phyloP scores from a whole-genome alignment of 176 grass and related monocot species.

The Typha latifolia region DNA sequence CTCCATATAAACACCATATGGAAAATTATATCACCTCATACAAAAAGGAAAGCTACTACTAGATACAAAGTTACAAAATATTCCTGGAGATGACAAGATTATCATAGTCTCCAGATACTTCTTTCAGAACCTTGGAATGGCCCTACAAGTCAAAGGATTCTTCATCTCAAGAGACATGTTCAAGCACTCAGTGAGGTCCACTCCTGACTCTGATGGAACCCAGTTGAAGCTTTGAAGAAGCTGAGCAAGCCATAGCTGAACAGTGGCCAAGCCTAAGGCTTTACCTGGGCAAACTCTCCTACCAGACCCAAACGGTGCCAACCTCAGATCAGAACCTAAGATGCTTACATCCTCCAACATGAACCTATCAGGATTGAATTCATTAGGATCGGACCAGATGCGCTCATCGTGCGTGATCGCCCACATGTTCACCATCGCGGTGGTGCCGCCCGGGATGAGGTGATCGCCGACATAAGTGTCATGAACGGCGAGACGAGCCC shows the following conservation, averaged over 20 bases:
- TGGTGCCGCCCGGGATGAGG: conserved; percentile 30
- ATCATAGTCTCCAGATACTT: neutral
- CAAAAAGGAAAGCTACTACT: neutral
- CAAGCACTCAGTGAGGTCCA: conserved; percentile 30
- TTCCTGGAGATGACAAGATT: neutral
- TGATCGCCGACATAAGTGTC: conserved; percentile 19
- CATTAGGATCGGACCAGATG: conserved; percentile 16
- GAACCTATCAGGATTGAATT: conserved; percentile 31
- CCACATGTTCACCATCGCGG: conserved; percentile 40
- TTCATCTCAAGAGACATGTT: conserved; percentile 46
- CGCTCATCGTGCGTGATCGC: conserved; percentile 25
- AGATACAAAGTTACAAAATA: neutral
- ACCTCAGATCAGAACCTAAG: conserved; percentile 24
- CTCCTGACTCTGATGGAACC: conserved; percentile 15
- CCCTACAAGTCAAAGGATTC: conserved; percentile 28
- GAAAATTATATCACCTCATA: no score
- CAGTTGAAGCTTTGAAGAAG: conserved; percentile 27
- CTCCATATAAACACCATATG: no score
- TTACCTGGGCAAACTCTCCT: conserved; percentile 35
- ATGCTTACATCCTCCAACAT: conserved; percentile 21
- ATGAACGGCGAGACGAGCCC: conserved; percentile 36
- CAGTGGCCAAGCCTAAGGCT: conserved; percentile 25
- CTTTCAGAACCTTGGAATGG: conserved; percentile 1
- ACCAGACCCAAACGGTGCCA: conserved; percentile 31
- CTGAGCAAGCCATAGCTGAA: conserved; percentile 34